Base-by-base conservation (phyloP, 192 early-diverging fungal genomes). In the Coemansia sp. region DNA sequence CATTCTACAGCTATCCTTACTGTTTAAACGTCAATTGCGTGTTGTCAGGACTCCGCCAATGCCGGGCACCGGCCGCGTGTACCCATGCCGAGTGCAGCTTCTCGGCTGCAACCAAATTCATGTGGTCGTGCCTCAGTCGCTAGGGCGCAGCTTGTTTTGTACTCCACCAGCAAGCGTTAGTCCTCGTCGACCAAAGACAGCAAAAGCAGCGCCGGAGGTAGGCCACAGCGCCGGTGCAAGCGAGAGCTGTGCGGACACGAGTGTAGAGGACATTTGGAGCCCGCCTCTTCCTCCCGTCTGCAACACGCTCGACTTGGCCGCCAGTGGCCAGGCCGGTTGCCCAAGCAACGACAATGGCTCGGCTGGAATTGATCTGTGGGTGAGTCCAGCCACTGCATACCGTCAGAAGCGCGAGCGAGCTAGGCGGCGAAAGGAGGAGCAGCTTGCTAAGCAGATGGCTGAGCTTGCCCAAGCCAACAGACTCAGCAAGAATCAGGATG, bases 361-460 rank as follows among this genome's bases (percentile, higher is more conserved):
- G 6, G 53, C 51, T 8, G 15, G 37, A 38, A 26, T 62, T 4
- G 55, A 53, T 39, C 48, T 52, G 5, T 74, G 70, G 70, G 14
- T 53, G 45, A 68, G 71, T 42, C 65, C 65, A 4, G 71, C 67
- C 33, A 38, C 68, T 6, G 53, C 51, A 4, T 32, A n/a, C 9
- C 56, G 60, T 2, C 23, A 45, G 8, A n/a, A 48, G 30, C 21
- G 35, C 5, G 55, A 56, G 23, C 30, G 33, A 8, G 23, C 51
- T 17, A 55, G 51, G 21, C 56, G 56, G 43, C 56, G 39, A 29
- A 53, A 55, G 21, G 70, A 63, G 22, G 45, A 60, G 33, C 38
- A 25, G 45, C 41, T 74, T 2, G 59, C 53, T 5, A 50, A 63
- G 47, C 32, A 41, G 10, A 60, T 60, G 48, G 46, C 45, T 32